Base-by-base conservation (phyloP, 164 flowering plant species). In the Magnolia changhungtana region DNA sequence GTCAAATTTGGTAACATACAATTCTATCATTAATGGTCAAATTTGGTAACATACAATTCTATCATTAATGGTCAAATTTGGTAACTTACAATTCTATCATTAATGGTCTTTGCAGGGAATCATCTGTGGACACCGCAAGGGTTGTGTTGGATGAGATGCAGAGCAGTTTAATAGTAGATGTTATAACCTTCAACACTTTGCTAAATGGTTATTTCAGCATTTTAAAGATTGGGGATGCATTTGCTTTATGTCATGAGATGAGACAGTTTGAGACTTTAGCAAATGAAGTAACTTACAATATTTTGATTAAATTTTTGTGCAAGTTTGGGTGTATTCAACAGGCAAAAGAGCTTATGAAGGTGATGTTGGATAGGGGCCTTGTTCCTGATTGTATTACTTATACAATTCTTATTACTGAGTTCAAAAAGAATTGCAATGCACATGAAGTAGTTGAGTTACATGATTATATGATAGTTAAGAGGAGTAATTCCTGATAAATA, bases 381-480 rank as follows among this genome's bases (percentile, higher is more conserved):
- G 27, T 72, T 50, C 88, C 88, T 21, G 86, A 87, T 78, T 63
- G 21, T 72, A 37, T 86, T 67, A 83, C 90, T 9, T 86, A 84
- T 80, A 84, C 88, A 1, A 84, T 79, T 51, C 83, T 87, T 18
- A 71, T 87, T 64, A 83, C 86, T 20, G 73, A 55, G 65, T 72
- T 75, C 21, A 63, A 69, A 7, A 85, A 83, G 72, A 82, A 71
- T 29, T 72, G 79, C 73, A 69, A 78, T 78, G 78, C 81, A 23
- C 76, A 81, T 37, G 83, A 87, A 78, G 84, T 83, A 24, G 52
- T 84, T 55, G 79, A 79, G 50, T 68, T 87, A 82, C 90, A 87
- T 67, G 90, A 85, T 50, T 74, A 74, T 55, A 79, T 87, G 90
- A 75, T 86, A 67, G 84, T 84, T 29, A 73, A 73, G 69, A 2